Conservation (phyloP, 768 basidiomycete genomes). For the Suillus luteus region DNA sequence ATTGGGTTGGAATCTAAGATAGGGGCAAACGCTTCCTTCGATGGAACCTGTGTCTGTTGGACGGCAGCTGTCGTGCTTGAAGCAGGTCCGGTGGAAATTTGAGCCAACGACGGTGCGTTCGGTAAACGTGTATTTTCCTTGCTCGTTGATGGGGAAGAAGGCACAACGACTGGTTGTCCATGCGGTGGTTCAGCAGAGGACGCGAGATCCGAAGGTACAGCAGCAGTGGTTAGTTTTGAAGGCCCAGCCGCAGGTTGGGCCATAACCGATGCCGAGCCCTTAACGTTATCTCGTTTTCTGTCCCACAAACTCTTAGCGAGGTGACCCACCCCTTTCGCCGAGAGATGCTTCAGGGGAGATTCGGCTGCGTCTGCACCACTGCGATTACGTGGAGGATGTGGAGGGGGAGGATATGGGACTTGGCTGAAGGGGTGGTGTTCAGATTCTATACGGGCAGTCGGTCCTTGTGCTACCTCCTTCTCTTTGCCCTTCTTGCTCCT, state of each 20-base stretch:
- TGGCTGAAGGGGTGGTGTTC: slow-evolving; percentile 18
- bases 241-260: background rate
- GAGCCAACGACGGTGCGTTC: background rate
- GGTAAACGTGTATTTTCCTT: background rate
- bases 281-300: background rate
- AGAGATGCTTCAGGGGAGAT: slow-evolving; percentile 8
- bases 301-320: background rate
- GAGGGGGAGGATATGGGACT: background rate
- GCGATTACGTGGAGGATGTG: background rate
- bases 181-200: background rate
- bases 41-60: background rate
- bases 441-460: background rate
- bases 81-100: background rate
- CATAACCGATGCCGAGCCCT: no score
- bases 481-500: background rate
- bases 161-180: no score
- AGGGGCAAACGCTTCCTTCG: background rate
- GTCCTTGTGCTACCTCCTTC: background rate
- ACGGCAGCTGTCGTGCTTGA: background rate
- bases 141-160: background rate
- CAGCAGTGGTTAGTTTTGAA: background rate
- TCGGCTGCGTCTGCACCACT: background rate
- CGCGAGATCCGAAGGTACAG: background rate
- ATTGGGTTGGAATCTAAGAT: background rate
- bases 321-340: background rate